Evolutionary conservation across 2,329 filamentous ascomycete genomes (phyloP), one percentile per base, ranked within the genome.

Genomic region (Cladosporium sp.): DNA sequence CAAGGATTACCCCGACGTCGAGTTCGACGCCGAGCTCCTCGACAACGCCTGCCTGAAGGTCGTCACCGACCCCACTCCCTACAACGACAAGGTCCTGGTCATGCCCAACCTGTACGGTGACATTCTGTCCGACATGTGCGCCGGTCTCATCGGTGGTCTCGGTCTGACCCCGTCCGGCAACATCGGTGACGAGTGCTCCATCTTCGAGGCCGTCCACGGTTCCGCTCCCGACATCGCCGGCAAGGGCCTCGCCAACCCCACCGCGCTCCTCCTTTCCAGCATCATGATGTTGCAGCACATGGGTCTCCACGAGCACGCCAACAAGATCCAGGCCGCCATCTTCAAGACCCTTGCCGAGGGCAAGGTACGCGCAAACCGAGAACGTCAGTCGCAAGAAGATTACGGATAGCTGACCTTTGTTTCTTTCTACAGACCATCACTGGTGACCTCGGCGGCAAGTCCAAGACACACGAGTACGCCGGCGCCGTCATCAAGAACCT

Each of bases 251-350:
- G 93, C 93, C 68, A 98, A 98, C 83, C 93, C 93, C 58, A 97
- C 93, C 57, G 93, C 93, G 55, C 84, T 98, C 64, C 84, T 98
- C 61, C 86, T 97, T 68, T 89, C 83, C 74, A 95, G 88, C 72
- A 93, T 97, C 78, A 97, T 98, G 93, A 97, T 98, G 93, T 77
- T 98, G 81, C 86, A 93, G 74, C 93, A 98, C 78, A 97, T 98
- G 92, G 85, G 87, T 67, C 81, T 98, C 60, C 84, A 77, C 72
- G 80, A 89, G 59, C 84, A 97, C 72, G 93, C 93, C 63, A 73
- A 79, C 72, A 85, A 84, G 72, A 97, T 98, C 69, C 89, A 97
- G 81, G 87, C 83, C 74, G 93, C 93, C 61, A 95, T 92, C 69
- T 97, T 98, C 74, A 88, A 87, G 72, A 95, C 91, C 57, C 82